Conservation (phyloP, 257 asterid genomes). For the Ilex asprella region DNA sequence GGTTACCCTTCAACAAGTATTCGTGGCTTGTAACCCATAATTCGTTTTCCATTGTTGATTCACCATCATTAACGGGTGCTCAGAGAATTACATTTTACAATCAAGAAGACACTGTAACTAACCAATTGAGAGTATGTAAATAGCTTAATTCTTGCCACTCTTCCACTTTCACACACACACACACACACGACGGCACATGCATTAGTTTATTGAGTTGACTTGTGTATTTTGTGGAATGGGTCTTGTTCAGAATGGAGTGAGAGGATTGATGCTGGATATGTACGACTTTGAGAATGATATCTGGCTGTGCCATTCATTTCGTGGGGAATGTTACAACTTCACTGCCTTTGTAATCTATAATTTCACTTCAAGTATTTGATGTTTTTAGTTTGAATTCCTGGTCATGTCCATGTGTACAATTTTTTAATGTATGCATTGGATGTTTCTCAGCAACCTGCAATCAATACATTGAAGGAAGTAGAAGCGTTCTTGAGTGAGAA, state of each 20-base stretch:
- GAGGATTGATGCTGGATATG: conserved; percentile 99
- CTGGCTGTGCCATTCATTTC: conserved; percentile 97
- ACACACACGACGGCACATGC: too few species aligned
- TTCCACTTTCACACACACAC: too few species aligned
- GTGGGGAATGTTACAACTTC: conserved; percentile 92
- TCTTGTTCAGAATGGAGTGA: conserved; percentile 79
- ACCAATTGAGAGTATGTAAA: conserved; percentile 68
- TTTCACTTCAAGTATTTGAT: background rate
- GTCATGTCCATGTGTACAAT: background rate
- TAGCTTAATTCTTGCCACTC: background rate
- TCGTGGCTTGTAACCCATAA: conserved; percentile 94
- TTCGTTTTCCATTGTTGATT: conserved; percentile 87
- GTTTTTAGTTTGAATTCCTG: background rate
- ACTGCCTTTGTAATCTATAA: conserved; percentile 73
- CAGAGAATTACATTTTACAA: conserved; percentile 85
- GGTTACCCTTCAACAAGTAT: conserved; percentile 91
- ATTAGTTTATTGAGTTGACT: background rate
- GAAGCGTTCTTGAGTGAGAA: conserved; percentile 81
- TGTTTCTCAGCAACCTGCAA: conserved; percentile 59
- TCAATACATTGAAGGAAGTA: conserved; percentile 73
- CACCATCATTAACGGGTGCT: conserved; percentile 65
- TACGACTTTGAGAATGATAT: conserved; percentile 90
- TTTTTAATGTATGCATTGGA: conserved; percentile 15
- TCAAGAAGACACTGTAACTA: conserved; percentile 90
- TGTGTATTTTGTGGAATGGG: conserved; percentile 10